Conservation (phyloP, 805 yeast genomes). For the Wickerhamiella dianesei region DNA sequence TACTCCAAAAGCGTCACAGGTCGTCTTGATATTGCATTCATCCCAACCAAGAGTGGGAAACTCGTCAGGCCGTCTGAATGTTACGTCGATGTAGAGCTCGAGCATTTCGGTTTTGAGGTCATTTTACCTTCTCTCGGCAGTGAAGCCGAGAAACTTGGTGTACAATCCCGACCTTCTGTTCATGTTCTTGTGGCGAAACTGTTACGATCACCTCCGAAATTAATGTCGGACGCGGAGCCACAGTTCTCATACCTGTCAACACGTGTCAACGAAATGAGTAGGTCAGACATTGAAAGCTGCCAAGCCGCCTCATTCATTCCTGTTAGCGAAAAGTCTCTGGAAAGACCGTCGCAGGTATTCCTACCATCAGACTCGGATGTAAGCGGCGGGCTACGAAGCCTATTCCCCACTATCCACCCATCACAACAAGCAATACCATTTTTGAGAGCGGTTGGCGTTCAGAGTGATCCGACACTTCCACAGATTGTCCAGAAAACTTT, state of each 20-base stretch:
- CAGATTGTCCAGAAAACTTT: slow-evolving; percentile 23
- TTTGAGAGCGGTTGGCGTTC: slow-evolving; percentile 23
- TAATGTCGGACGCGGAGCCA: slow-evolving; percentile 15
- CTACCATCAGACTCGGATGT: slow-evolving; percentile 10
- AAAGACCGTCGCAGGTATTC: slow-evolving; percentile 19
- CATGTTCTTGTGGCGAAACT: slow-evolving; percentile 14
- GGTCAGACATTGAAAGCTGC: slow-evolving; percentile 14
- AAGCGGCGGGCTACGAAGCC: slow-evolving; percentile 8
- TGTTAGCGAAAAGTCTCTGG: slow-evolving; percentile 5
- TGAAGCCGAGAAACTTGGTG: slow-evolving; percentile 24
- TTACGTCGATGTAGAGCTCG: slow-evolving; percentile 16
- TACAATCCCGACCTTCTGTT: slow-evolving; percentile 20
- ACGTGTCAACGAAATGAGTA: slow-evolving; percentile 15
- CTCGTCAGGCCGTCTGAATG: slow-evolving; percentile 18
- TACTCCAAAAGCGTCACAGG: slow-evolving; percentile 4
- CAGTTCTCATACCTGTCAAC: slow-evolving; percentile 23
- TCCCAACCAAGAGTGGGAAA: slow-evolving; percentile 15
- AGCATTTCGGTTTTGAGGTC: slow-evolving; percentile 23
- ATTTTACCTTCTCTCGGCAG: slow-evolving; percentile 14
- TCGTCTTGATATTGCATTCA: slow-evolving; percentile 5
- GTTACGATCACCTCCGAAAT: slow-evolving; percentile 16
- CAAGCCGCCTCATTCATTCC: slow-evolving; percentile 21
- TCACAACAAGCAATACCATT: slow-evolving; percentile 21
- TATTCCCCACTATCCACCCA: slow-evolving; percentile 10
- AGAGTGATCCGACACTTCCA: slow-evolving; percentile 22